phyloP scores from a whole-genome alignment of 1,139 yeast genomes.

The Williopsis jadinii region DNA sequence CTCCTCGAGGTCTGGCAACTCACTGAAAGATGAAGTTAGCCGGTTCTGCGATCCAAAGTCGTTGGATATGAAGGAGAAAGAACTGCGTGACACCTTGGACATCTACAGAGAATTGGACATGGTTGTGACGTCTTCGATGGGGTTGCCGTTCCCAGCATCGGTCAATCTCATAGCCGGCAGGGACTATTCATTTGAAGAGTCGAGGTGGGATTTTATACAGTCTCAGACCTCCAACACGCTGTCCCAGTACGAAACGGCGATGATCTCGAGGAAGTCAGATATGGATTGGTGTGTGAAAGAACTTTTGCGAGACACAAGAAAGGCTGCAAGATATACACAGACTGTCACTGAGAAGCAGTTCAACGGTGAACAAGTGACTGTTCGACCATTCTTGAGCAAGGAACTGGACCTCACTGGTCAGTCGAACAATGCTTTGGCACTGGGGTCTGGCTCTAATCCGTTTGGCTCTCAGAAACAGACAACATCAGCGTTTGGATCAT shows the following conservation, averaged over 20 bases:
- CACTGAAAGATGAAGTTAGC: slow-evolving; percentile 13
- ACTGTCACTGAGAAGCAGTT: slow-evolving; percentile 33
- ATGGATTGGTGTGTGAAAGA: slow-evolving; percentile 38
- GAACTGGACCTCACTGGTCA: slow-evolving; percentile 23
- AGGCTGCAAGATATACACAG: slow-evolving; percentile 55
- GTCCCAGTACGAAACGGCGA: slow-evolving; percentile 33
- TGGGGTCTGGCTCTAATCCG: not conserved
- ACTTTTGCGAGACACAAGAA: slow-evolving; percentile 33
- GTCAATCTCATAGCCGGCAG: slow-evolving; percentile 41
- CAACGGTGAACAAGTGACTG: slow-evolving; percentile 20
- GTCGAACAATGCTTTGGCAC: not conserved
- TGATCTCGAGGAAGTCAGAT: slow-evolving; percentile 38
- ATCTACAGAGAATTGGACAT: slow-evolving; percentile 16
- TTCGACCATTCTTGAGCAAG: slow-evolving; percentile 37
- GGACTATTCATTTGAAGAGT: slow-evolving; percentile 54
- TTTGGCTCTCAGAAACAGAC: slow-evolving; percentile 1
- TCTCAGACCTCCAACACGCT: slow-evolving; percentile 33
- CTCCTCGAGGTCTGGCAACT: slow-evolving; percentile 6
- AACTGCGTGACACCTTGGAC: slow-evolving; percentile 25
- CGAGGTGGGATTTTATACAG: slow-evolving; percentile 39
- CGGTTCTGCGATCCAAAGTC: slow-evolving; percentile 17
- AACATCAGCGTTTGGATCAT: too few species aligned
- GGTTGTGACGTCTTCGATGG: slow-evolving; percentile 28
- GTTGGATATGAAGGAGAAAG: slow-evolving; percentile 21
- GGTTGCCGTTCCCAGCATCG: slow-evolving; percentile 31